Evolutionary conservation across 352 stramenopile species (phyloP).

Genomic region (Phytophthora foliorum): DNA sequence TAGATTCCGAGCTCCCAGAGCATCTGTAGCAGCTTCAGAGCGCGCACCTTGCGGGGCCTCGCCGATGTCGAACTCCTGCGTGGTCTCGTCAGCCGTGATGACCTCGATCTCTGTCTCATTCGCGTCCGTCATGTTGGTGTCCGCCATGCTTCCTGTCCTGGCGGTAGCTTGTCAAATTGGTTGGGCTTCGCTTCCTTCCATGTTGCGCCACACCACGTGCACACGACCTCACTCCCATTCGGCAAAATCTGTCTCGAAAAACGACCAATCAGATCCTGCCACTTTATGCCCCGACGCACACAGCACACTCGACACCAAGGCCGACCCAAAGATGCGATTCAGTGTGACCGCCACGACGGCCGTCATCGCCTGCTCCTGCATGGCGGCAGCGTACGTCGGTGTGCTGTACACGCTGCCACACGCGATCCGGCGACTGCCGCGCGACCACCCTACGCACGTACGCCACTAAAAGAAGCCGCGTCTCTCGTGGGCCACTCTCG

Average conservation of each 20-base stretch:
- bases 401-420: constrained; percentile 87
- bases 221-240: constrained; percentile 25
- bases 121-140: constrained; percentile 42
- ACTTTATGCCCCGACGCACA: constrained; percentile 38
- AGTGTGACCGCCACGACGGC: constrained; percentile 74
- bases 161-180: constrained; percentile 36
- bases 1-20: not conserved
- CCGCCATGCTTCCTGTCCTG: constrained; percentile 21
- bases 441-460: constrained; percentile 89
- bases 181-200: constrained; percentile 22
- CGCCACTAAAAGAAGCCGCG: constrained; percentile 3
- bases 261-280: constrained; percentile 43
- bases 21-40: not conserved
- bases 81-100: constrained; percentile 84
- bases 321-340: constrained; percentile 77
- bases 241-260: constrained; percentile 18
- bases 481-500: too few species aligned
- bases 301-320: constrained; percentile 1
- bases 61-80: constrained; percentile 87
- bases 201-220: not conserved
- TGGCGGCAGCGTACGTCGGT: constrained; percentile 87
- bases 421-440: constrained; percentile 76
- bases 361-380: constrained; percentile 79
- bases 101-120: constrained; percentile 80
- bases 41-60: constrained; percentile 74